phyloP scores from a whole-genome alignment of 2,329 filamentous ascomycete genomes.

The Elsinoe arachidis region DNA sequence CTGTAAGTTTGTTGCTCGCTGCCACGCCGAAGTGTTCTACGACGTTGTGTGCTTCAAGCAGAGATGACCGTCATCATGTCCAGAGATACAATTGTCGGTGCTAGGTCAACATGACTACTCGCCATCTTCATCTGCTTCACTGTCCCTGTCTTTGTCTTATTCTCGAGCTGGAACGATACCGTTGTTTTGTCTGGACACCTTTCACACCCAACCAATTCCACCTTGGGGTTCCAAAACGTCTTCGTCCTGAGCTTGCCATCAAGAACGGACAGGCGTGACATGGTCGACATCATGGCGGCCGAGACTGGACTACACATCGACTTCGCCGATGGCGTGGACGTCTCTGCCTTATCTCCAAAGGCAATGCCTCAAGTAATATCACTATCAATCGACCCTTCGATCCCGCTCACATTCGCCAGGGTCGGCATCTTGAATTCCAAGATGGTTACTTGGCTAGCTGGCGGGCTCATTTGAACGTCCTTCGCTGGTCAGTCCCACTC shows the following conservation, averaged over 20 bases:
- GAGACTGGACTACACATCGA: slow-evolving; percentile 38
- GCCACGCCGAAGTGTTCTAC: no score
- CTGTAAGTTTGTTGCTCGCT: no score
- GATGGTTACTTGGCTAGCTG: slow-evolving; percentile 19
- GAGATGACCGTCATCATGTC: no score
- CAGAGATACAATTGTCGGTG: no score
- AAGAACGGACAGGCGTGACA: slow-evolving; percentile 44
- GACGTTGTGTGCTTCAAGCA: no score
- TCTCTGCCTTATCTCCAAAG: slow-evolving; percentile 29
- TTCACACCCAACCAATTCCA: not conserved
- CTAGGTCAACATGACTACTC: no score
- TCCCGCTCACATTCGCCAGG: not conserved
- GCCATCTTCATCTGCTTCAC: no score
- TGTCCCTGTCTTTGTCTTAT: no score
- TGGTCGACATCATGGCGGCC: slow-evolving; percentile 40
- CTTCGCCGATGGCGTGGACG: slow-evolving; percentile 41
- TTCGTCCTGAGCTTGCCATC: slow-evolving; percentile 45
- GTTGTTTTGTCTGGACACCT: no score
- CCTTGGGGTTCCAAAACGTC: slow-evolving; percentile 40
- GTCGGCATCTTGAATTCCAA: slow-evolving; percentile 21
- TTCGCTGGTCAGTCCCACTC: slow-evolving; percentile 16
- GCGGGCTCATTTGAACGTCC: slow-evolving; percentile 24
- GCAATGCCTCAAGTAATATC: not conserved
- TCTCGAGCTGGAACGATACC: no score
- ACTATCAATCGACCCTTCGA: no score